Evolutionary conservation across 2,329 filamentous ascomycete species (phyloP).

Genomic region (Xylaria digitata): DNA sequence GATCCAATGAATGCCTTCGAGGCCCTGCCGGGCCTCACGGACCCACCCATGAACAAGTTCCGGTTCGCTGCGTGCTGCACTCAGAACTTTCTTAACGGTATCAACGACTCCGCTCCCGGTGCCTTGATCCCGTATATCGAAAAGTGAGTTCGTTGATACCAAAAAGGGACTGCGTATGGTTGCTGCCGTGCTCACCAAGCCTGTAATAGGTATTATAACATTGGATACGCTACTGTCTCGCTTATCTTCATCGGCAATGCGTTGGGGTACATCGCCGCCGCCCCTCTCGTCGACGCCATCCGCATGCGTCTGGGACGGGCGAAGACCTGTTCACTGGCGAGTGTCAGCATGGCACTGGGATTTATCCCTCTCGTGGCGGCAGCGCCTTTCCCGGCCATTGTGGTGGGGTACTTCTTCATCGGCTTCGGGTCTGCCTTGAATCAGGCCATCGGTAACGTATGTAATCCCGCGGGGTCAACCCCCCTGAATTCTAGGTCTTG

Average conservation of each 20-base stretch:
- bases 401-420: conserved; percentile 75
- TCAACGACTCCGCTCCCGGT: conserved; percentile 81
- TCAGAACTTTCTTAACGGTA: conserved; percentile 74
- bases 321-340: conserved; percentile 69
- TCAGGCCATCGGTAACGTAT: conserved; percentile 67
- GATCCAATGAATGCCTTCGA: conserved; percentile 43
- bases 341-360: conserved; percentile 66
- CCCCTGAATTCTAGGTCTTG: not conserved
- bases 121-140: conserved; percentile 86
- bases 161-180: not conserved
- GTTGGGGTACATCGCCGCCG: conserved; percentile 78
- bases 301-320: conserved; percentile 73
- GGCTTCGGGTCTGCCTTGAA: conserved; percentile 68
- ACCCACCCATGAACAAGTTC: conserved; percentile 76
- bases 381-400: conserved; percentile 76
- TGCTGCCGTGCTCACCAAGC: conserved; percentile 20
- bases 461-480: not conserved
- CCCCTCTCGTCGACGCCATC: conserved; percentile 74
- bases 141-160: conserved; percentile 52
- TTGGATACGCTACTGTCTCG: conserved; percentile 82
- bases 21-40: conserved; percentile 58
- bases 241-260: conserved; percentile 85
- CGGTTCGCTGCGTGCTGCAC: conserved; percentile 73
- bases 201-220: conserved; percentile 69
- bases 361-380: conserved; percentile 74